Base-by-base conservation (phyloP, 441 rosid genomes). In the Pelargonium cotyledonis region DNA sequence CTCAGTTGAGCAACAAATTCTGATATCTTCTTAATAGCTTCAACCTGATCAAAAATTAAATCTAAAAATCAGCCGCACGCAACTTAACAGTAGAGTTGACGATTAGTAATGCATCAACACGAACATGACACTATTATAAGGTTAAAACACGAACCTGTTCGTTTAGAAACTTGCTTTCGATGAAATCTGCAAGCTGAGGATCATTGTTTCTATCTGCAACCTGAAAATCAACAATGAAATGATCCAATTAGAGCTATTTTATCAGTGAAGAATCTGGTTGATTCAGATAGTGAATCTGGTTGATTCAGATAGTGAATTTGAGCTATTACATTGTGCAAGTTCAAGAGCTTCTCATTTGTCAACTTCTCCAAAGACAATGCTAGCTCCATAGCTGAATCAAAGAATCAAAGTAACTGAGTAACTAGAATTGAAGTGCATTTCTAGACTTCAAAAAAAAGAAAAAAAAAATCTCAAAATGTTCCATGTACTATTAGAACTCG, bases 311-410 rank as follows among this genome's bases (percentile, higher is more conserved):
- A 68, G 35, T 9, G 21, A 38, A 10, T 0, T 16, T 23, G 68
- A 65, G 38, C 19, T 64, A 77, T 79, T 85, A 89, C 97, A 62
- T 76, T 68, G 68, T 89, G 89, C 73, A 94, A 68, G 76, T 72
- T 80, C 31, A 91, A 75, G 60, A 91, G 89, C 82, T 91, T 94
- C 61, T 85, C 87, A 78, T 88, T 91, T 16, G 77, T 83, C 55
- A 94, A 73, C 89, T 94, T 91, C 85, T 94, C 98, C 81, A 94
- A 67, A 11, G 95, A 85, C 65, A 94, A 65, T 14, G 96, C 83
- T 15, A 94, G 76, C 81, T 94, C 98, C 96, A 91, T 88, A 8
- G 98, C 97, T 93, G 84, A 35, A 78, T 62, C 75, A 77, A 72
- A 46, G 61, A 72, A 66, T 19, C 29, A 61, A 61, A 29, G 15